Percentiles rank a stretch among this genome's conserved stretches.
phyloP scores from a whole-genome alignment of 352 stramenopile genomes.

The Globisporangium parvum region DNA sequence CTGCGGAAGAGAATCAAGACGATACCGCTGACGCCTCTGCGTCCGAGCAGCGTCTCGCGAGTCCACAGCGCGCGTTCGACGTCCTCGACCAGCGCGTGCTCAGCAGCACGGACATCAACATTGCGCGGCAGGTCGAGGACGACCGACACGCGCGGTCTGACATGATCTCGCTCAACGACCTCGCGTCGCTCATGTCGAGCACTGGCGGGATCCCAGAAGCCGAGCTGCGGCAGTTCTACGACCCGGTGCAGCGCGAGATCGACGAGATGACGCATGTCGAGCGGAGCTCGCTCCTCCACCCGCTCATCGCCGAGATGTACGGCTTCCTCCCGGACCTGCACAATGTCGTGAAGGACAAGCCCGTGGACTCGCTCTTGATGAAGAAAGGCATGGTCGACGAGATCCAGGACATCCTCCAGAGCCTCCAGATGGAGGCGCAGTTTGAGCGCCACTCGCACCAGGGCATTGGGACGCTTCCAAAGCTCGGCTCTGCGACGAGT shows the following conservation, averaged over 20 bases:
- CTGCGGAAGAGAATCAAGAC: not conserved
- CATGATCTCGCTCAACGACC: slow-evolving; percentile 14
- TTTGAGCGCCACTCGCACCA: slow-evolving; percentile 72
- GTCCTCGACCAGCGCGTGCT: not conserved
- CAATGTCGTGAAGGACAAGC: slow-evolving; percentile 47
- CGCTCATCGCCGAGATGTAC: slow-evolving; percentile 50
- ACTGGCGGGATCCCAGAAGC: slow-evolving; percentile 3
- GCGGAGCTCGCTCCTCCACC: slow-evolving; percentile 33
- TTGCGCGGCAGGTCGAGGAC: not conserved
- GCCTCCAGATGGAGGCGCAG: slow-evolving; percentile 72
- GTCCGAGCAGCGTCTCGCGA: not conserved
- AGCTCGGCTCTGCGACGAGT: slow-evolving; percentile 4
- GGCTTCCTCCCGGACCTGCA: slow-evolving; percentile 38
- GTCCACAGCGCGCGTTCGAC: not conserved
- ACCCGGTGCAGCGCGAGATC: slow-evolving; percentile 9
- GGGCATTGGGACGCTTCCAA: slow-evolving; percentile 34
- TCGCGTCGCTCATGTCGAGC: not conserved
- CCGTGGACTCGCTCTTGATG: slow-evolving; percentile 41
- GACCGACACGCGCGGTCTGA: slow-evolving; percentile 5
- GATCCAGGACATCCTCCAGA: slow-evolving; percentile 74
- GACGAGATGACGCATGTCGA: slow-evolving; percentile 16
- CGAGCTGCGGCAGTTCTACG: slow-evolving; percentile 4
- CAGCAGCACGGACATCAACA: slow-evolving; percentile 11
- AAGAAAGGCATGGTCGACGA: slow-evolving; percentile 77
- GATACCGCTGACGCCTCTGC: not conserved